phyloP scores from a whole-genome alignment of 2,329 filamentous ascomycete genomes.

The Coccinonectria pachysandricola region DNA sequence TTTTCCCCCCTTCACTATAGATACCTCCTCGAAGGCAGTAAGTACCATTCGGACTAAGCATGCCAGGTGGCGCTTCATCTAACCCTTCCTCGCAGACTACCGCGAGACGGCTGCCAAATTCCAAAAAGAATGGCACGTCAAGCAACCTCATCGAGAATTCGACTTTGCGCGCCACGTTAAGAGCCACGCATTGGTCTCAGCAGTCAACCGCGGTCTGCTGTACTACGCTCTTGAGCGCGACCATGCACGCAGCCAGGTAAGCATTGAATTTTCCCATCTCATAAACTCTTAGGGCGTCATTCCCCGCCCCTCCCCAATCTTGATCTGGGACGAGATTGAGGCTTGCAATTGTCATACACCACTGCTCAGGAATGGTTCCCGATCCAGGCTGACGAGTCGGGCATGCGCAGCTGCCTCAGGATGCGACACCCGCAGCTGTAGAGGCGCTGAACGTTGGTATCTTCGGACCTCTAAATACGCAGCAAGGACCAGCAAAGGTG shows the following conservation, averaged over 20 bases:
- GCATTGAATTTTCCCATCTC: slow-evolving; percentile 8
- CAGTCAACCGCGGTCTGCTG: slow-evolving; percentile 53
- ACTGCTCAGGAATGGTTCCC: too few relatives aligned
- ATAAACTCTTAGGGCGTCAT: too few relatives aligned
- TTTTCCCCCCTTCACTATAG: slow-evolving; percentile 25
- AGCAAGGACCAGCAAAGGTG: slow-evolving; percentile 32
- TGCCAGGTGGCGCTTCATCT: slow-evolving; percentile 12
- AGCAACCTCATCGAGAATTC: slow-evolving; percentile 51
- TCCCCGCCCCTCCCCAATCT: too few relatives aligned
- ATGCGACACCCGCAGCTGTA: slow-evolving; percentile 35
- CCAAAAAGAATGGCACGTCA: slow-evolving; percentile 57
- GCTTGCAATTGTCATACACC: too few relatives aligned
- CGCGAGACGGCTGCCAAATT: slow-evolving; percentile 57
- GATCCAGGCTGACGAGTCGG: slow-evolving; percentile 14
- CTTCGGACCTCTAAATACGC: slow-evolving; percentile 44
- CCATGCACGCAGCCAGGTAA: slow-evolving; percentile 40
- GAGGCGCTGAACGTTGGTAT: slow-evolving; percentile 40
- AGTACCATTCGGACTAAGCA: slow-evolving; percentile 26
- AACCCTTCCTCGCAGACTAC: slow-evolving; percentile 42
- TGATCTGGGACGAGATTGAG: too few relatives aligned
- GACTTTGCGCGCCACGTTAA: slow-evolving; percentile 56
- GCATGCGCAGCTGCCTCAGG: slow-evolving; percentile 37
- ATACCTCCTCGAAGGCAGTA: slow-evolving; percentile 54
- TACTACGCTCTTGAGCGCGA: slow-evolving; percentile 51
- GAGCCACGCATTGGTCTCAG: slow-evolving; percentile 51